Percentiles rank a stretch among this genome's conserved stretches.
These are phyloP conservation scores for Colletotrichum orbiculare DNA, from an alignment of 2,329 filamentous ascomycete species.

Conservation along the genomic window DNA sequence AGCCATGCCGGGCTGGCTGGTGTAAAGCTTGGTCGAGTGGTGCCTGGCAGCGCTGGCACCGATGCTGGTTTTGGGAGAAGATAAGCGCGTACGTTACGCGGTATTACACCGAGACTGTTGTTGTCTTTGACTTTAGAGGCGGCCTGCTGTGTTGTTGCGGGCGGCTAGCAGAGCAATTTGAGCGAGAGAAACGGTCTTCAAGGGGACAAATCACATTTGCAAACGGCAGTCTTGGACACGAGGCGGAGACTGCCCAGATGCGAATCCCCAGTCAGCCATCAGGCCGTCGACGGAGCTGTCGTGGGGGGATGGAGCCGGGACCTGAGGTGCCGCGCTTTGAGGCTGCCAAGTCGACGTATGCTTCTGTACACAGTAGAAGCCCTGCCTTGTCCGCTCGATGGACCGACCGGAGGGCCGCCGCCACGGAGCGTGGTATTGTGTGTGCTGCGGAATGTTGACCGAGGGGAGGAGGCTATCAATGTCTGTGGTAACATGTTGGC, in stretches of 20 bases:
- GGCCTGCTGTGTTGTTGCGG: too few relatives aligned
- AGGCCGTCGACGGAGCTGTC: conserved; percentile 24
- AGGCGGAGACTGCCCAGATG: conserved; percentile 19
- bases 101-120: too few relatives aligned
- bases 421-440: too few relatives aligned
- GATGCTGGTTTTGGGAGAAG: too few relatives aligned
- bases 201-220: neutral
- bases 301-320: conserved; percentile 19
- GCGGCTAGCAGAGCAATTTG: too few relatives aligned
- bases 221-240: neutral
- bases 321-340: neutral
- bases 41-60: too few relatives aligned
- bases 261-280: conserved; percentile 23
- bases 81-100: too few relatives aligned
- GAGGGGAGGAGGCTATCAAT: conserved; percentile 1
- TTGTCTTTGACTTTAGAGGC: too few relatives aligned
- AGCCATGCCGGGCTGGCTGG: too few relatives aligned
- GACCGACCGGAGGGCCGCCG: conserved; percentile 1
- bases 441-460: conserved; percentile 13
- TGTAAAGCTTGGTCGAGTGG: too few relatives aligned
- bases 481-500: too few relatives aligned
- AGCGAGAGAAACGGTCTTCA: too few relatives aligned
- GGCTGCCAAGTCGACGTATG: conserved; percentile 5
- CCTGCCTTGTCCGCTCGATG: conserved; percentile 1
- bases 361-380: neutral